Evolutionary conservation across 2,329 filamentous ascomycete genomes (phyloP).

Genomic region (Ophiostoma angusticollis): DNA sequence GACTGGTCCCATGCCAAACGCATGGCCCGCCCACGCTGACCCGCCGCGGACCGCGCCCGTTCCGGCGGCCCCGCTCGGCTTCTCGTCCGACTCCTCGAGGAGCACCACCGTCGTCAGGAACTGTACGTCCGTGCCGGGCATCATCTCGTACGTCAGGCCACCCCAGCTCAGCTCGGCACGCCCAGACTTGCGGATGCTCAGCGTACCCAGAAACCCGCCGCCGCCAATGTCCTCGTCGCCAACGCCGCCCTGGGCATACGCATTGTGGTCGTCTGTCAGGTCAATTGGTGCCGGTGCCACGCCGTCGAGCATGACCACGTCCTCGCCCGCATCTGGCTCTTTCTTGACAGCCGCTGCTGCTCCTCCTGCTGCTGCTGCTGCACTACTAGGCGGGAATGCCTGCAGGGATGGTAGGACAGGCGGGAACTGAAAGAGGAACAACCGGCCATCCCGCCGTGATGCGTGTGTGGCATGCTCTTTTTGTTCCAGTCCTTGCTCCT

Average conservation of each 20-base stretch:
- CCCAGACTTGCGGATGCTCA: conserved; percentile 48
- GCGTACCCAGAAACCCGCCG: conserved; percentile 46
- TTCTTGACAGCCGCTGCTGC: conserved; percentile 23
- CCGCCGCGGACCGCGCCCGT: background rate
- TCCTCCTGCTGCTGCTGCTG: background rate
- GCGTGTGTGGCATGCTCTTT: conserved; percentile 1
- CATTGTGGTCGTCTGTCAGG: conserved; percentile 24
- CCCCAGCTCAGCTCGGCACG: conserved; percentile 52
- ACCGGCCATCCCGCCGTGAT: conserved; percentile 32
- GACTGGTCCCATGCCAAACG: conserved; percentile 50
- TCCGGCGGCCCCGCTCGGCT: conserved; percentile 21
- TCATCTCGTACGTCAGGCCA: conserved; percentile 41
- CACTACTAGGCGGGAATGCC: conserved; percentile 10
- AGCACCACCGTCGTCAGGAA: conserved; percentile 48
- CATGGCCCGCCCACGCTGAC: conserved; percentile 32
- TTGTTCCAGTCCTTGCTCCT: background rate
- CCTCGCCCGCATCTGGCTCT: conserved; percentile 24
- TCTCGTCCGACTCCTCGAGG: conserved; percentile 44
- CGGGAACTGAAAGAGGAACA: conserved; percentile 54
- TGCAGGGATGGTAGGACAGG: conserved; percentile 46
- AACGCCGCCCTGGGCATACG: conserved; percentile 11
- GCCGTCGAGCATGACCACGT: conserved; percentile 26
- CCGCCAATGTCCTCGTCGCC: conserved; percentile 12
- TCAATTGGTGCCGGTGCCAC: conserved; percentile 24
- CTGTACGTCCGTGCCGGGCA: conserved; percentile 34